A percentile compares a stretch with the other conserved stretches of the same genome.
These are phyloP conservation scores for Fallopia convolvulus DNA, from an alignment of 148 eudicot genomes.

Conservation along the genomic window DNA sequence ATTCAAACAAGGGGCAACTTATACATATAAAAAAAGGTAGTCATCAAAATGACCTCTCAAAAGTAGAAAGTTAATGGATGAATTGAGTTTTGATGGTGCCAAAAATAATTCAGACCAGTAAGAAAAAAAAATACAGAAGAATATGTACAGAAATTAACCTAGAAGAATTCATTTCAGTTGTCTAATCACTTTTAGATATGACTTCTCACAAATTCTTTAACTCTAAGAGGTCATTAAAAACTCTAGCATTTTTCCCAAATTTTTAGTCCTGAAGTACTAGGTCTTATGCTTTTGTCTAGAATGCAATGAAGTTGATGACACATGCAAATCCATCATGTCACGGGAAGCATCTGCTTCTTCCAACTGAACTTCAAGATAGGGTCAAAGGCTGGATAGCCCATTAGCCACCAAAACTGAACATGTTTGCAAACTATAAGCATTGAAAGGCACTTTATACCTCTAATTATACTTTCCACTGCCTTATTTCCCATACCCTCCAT, in stretches of 20 bases:
- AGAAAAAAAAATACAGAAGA: background rate
- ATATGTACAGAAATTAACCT: background rate
- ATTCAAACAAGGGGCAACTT: background rate
- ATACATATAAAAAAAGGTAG: background rate
- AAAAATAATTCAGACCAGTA: background rate
- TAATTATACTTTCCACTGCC: conserved; percentile 78
- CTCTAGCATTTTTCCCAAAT: background rate
- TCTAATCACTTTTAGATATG: background rate
- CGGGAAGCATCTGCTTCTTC: background rate
- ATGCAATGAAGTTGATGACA: background rate
- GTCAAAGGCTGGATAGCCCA: background rate
- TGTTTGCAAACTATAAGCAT: conserved; percentile 25
- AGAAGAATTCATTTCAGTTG: background rate
- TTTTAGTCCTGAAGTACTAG: background rate
- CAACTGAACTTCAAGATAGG: background rate
- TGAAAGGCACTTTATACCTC: conserved; percentile 58
- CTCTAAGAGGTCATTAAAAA: background rate
- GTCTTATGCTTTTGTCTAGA: background rate
- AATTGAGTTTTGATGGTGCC: background rate
- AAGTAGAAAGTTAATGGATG: background rate
- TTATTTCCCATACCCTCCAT: conserved; percentile 96
- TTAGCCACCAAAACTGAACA: background rate
- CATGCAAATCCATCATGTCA: background rate
- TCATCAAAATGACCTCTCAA: background rate
- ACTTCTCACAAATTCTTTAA: background rate